Percentiles rank a stretch among this genome's conserved stretches.
These are phyloP conservation scores for Eucalyptus lansdowneana DNA, from an alignment of 345 rosid species.

Conservation along the genomic window DNA sequence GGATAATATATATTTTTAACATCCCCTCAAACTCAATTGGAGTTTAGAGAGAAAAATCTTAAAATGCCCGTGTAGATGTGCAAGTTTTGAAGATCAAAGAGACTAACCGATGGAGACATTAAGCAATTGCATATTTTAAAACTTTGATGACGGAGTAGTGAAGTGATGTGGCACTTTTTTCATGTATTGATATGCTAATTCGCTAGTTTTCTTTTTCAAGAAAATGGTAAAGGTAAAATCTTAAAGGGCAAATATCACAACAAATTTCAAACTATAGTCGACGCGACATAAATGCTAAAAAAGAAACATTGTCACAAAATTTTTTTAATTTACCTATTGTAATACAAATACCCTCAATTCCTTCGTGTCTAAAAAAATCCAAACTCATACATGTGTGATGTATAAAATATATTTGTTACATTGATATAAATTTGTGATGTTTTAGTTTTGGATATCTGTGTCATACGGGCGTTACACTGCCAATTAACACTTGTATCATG, in stretches of 20 bases:
- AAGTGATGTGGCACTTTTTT: background rate
- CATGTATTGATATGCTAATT: background rate
- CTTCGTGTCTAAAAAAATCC: rapidly evolving
- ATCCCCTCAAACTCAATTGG: no score
- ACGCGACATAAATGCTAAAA: background rate
- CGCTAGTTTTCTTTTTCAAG: background rate
- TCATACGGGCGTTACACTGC: background rate
- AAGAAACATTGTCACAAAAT: rapidly evolving
- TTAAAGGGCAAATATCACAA: no score
- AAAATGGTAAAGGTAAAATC: background rate
- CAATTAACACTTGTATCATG: no score
- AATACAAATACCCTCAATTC: no score
- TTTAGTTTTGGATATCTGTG: no score
- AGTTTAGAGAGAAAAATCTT: no score
- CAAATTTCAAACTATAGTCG: no score
- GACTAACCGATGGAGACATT: background rate
- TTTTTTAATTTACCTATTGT: rapidly evolving
- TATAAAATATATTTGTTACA: no score
- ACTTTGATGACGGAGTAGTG: background rate
- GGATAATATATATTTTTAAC: no score
- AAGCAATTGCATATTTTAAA: background rate
- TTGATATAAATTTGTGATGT: no score
- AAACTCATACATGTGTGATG: no score
- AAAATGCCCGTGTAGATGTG: no score
- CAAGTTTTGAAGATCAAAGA: background rate